Evolutionary conservation across 73 alveolate genomes (phyloP).

Genomic region (Blepharisma japonicum): DNA sequence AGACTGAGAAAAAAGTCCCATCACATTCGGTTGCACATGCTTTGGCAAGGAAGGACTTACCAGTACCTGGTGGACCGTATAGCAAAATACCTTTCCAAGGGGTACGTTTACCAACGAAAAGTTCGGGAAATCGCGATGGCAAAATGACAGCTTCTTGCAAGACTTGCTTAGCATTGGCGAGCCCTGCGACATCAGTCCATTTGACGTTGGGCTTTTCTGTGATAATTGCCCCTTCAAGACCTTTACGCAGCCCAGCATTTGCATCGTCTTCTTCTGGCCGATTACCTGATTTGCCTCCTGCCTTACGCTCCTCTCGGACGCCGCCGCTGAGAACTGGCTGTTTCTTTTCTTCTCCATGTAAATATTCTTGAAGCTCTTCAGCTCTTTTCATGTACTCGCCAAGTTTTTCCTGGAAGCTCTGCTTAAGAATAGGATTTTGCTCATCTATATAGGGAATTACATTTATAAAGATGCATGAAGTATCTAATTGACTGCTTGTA

Average conservation of each 20-base stretch:
- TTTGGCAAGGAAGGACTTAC: constrained; percentile 96
- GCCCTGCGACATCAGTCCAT: constrained; percentile 95
- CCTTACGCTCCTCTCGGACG: constrained; percentile 3
- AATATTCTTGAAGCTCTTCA: constrained; percentile 47
- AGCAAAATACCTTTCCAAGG: constrained; percentile 98
- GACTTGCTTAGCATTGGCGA: constrained; percentile 90
- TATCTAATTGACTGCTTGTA: constrained; percentile 51
- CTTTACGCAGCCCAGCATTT: constrained; percentile 69
- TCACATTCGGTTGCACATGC: constrained; percentile 99
- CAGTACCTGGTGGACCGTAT: constrained; percentile 99
- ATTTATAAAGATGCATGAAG: constrained; percentile 50
- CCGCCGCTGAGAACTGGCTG: constrained; percentile 40
- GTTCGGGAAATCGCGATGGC: constrained; percentile 97
- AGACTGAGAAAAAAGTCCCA: constrained; percentile 92
- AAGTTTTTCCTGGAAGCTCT: constrained; percentile 44
- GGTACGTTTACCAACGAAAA: constrained; percentile 88
- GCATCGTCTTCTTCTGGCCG: constrained; percentile 63
- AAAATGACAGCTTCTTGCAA: constrained; percentile 97
- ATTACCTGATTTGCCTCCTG: constrained; percentile 20
- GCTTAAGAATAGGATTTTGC: constrained; percentile 43
- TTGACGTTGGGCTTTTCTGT: constrained; percentile 96
- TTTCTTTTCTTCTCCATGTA: constrained; percentile 28
- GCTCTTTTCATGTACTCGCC: constrained; percentile 60
- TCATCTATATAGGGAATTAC: constrained; percentile 44
- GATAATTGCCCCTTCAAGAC: constrained; percentile 85